Conservation (phyloP, 352 stramenopile species). For the Phytophthora nicotianae region DNA sequence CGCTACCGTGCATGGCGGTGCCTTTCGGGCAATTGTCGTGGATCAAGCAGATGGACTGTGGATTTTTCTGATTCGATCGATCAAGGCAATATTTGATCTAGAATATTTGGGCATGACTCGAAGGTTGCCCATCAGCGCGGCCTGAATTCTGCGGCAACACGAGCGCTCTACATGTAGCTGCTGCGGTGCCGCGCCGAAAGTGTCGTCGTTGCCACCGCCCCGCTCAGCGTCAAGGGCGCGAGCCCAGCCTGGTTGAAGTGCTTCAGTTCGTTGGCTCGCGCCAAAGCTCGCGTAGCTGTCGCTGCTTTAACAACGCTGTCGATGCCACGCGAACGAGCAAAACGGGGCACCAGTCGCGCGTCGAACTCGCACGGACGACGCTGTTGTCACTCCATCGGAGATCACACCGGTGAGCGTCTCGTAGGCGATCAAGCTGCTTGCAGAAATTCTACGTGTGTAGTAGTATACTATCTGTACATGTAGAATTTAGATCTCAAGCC, state of each 20-base stretch:
- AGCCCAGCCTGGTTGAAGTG: constrained; percentile 23
- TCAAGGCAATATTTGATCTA: constrained; percentile 16
- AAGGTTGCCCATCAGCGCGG: constrained; percentile 15
- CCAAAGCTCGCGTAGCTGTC: not conserved
- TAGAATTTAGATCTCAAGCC: not conserved
- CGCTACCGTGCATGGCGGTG: constrained; percentile 1
- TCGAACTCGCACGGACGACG: constrained; percentile 19
- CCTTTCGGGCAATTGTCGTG: constrained; percentile 2
- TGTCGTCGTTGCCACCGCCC: constrained; percentile 11
- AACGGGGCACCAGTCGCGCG: constrained; percentile 21
- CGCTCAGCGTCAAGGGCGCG: constrained; percentile 13
- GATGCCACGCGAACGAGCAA: constrained; percentile 10
- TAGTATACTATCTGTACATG: too few relatives aligned
- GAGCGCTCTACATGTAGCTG: not conserved
- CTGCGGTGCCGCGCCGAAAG: constrained; percentile 17
- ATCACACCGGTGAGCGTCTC: not conserved
- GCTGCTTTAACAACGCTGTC: constrained; percentile 22
- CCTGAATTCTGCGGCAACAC: constrained; percentile 13
- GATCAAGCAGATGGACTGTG: constrained; percentile 26
- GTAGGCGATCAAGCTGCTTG: too few relatives aligned
- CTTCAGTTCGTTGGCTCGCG: constrained; percentile 11
- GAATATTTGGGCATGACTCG: constrained; percentile 14
- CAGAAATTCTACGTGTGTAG: too few relatives aligned
- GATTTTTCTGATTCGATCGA: constrained; percentile 32
- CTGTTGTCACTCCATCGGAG: constrained; percentile 21